A percentile compares a stretch with the other conserved stretches of the same genome.
Evolutionary conservation across 2,329 filamentous ascomycete species (phyloP).

Genomic region (Zarea fungicola): DNA sequence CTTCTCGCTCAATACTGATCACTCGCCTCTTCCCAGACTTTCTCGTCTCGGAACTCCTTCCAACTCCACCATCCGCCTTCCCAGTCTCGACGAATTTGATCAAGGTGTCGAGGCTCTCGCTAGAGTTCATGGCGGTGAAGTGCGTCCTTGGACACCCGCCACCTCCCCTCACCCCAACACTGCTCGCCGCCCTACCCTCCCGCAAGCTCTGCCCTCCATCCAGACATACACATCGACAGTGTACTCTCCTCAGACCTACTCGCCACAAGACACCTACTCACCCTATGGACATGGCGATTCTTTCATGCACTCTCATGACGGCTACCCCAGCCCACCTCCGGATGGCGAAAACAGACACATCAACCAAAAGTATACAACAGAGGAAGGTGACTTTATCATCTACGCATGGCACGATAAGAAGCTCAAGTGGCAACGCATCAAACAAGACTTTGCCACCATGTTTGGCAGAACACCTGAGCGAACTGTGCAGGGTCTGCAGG

Average conservation of each 20-base stretch:
- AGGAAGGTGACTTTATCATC: constrained; percentile 40
- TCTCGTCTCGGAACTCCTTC: constrained; percentile 17
- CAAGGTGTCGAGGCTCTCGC: constrained; percentile 33
- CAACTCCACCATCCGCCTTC: constrained; percentile 23
- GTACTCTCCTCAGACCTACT: constrained; percentile 4
- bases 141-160: constrained; percentile 21
- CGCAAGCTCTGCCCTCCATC: constrained; percentile 21
- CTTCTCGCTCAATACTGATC: constrained; percentile 20
- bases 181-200: constrained; percentile 17
- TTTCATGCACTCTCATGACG: constrained; percentile 22
- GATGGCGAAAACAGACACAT: constrained; percentile 34
- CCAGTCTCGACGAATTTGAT: constrained; percentile 34
- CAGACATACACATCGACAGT: constrained; percentile 16
- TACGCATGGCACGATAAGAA: constrained; percentile 41
- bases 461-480: constrained; percentile 33
- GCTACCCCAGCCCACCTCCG: constrained; percentile 31
- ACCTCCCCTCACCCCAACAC: constrained; percentile 25
- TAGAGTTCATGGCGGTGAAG: constrained; percentile 25
- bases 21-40: constrained; percentile 22
- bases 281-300: constrained; percentile 20
- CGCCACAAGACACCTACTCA: constrained; percentile 19
- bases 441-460: constrained; percentile 33
- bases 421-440: constrained; percentile 37
- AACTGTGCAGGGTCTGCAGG: constrained; percentile 37
- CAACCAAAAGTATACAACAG: constrained; percentile 40